Percentiles rank a stretch among this genome's conserved stretches.
These are phyloP conservation scores for Mercurialis annua DNA, from an alignment of 345 rosid species.

Conservation along the genomic window DNA sequence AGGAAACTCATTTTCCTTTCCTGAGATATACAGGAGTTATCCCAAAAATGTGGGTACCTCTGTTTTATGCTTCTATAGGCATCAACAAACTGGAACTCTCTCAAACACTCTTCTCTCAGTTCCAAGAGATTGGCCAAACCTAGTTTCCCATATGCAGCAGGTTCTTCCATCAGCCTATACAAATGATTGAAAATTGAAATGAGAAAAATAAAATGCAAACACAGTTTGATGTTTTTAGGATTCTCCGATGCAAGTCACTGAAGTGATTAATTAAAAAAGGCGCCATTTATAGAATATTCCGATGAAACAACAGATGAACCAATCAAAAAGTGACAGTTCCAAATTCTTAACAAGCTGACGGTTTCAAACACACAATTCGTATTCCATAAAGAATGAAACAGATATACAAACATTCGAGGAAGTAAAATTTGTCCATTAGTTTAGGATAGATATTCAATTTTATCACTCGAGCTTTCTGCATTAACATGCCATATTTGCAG, in stretches of 20 bases:
- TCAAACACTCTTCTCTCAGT: constrained; percentile 93
- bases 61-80: constrained; percentile 94
- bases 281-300: constrained; percentile 5
- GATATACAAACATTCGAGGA: background rate
- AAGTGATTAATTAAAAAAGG: background rate
- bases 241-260: background rate
- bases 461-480: no score
- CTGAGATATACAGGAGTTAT: background rate
- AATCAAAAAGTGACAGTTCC: background rate
- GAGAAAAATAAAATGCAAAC: constrained; percentile 7
- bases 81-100: constrained; percentile 95
- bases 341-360: background rate
- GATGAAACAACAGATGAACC: background rate
- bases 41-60: constrained; percentile 46
- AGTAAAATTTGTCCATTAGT: background rate
- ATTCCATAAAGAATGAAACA: constrained; percentile 8
- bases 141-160: constrained; percentile 95
- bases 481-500: constrained; percentile 1
- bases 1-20: background rate
- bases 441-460: background rate
- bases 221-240: background rate
- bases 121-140: constrained; percentile 98
- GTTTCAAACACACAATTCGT: background rate
- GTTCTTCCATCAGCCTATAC: constrained; percentile 93
- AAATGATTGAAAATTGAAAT: constrained; percentile 15